phyloP scores from a whole-genome alignment of 2,329 filamentous ascomycete species.

The Stagonosporopsis rhizophila region DNA sequence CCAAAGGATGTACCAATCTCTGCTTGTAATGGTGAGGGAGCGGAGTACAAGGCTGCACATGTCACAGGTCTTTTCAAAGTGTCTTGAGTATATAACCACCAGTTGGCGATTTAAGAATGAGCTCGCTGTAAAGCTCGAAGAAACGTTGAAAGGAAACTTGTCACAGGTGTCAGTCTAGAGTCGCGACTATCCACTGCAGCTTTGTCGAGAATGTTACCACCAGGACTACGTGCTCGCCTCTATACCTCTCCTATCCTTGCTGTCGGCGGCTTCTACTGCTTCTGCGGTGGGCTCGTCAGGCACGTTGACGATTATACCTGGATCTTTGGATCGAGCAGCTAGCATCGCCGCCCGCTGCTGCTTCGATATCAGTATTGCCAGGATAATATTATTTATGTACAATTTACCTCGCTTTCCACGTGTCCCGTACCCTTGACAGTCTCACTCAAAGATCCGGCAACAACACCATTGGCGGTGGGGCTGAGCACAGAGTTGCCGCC shows the following conservation, averaged over 20 bases:
- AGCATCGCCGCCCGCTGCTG: conserved; percentile 51
- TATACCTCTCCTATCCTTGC: conserved; percentile 22
- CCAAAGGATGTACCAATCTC: too few relatives aligned
- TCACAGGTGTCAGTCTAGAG: not conserved
- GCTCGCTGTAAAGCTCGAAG: not conserved
- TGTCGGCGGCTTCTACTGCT: conserved; percentile 50
- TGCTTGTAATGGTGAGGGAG: too few relatives aligned
- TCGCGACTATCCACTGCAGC: not conserved
- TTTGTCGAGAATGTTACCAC: not conserved
- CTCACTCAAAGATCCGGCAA: conserved; percentile 39
- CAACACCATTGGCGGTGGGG: conserved; percentile 38
- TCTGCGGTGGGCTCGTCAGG: conserved; percentile 54
- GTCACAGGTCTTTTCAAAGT: not conserved
- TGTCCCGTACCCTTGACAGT: conserved; percentile 26
- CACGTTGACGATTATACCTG: conserved; percentile 56
- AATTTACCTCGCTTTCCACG: conserved; percentile 36
- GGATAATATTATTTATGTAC: too few relatives aligned
- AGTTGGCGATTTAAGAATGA: not conserved
- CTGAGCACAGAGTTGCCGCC: conserved; percentile 19
- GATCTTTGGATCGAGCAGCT: conserved; percentile 49
- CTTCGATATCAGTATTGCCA: conserved; percentile 2
- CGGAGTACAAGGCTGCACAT: not conserved
- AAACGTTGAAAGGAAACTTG: not conserved
- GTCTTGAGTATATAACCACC: too few relatives aligned
- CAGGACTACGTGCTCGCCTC: not conserved